Base-by-base conservation (phyloP, 805 yeast species). In the Metschnikowia dekortorum region DNA sequence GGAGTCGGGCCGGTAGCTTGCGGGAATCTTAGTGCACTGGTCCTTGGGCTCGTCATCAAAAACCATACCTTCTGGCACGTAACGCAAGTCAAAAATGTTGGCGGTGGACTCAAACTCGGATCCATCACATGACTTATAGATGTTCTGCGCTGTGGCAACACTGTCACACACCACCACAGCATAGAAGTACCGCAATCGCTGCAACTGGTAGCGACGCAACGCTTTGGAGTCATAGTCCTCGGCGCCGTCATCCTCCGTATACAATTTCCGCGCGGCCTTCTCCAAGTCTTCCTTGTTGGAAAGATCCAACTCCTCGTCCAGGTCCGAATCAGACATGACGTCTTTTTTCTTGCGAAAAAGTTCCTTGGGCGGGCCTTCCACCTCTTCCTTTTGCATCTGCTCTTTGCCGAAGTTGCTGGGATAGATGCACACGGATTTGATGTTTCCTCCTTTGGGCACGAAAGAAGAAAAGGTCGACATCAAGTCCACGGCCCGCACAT, bases 41-140 rank as follows among this genome's bases (percentile, higher is more conserved):
- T 94, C 98, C 58, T 82, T 79, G 39, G 95, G 84, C 51, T 80
- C 81, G 49, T 82, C 87, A 10, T 84, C 90, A 66, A 94, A 94
- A 2, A 80, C 84, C 89, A 90, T 89, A 28, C 83, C 97, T 44
- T 89, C 96, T 2, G 99, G 98, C 47, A 94, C 83, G 60, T 88
- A 94, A 60, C 99, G 78, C 54, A 94, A 72, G 67, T 94, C 99
- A 66, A 94, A 92, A 49, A 89, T 79, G 65, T 94, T 94, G 4
- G 98, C 96, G 0, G 98, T 90, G 11, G 96, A 85, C 68, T 94
- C 99, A 63, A 82, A 94, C 69, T 94, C 99, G 0, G 97, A 81
- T 32, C 96, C 96, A 67, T 94, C 99, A 70, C 96, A 89, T 61
- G 81, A 85, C 34, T 83, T 83, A 64, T 92, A 94, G 30, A 94